Base-by-base conservation (phyloP, 495 filamentous ascomycete species). In the Durotheca rogersii region DNA sequence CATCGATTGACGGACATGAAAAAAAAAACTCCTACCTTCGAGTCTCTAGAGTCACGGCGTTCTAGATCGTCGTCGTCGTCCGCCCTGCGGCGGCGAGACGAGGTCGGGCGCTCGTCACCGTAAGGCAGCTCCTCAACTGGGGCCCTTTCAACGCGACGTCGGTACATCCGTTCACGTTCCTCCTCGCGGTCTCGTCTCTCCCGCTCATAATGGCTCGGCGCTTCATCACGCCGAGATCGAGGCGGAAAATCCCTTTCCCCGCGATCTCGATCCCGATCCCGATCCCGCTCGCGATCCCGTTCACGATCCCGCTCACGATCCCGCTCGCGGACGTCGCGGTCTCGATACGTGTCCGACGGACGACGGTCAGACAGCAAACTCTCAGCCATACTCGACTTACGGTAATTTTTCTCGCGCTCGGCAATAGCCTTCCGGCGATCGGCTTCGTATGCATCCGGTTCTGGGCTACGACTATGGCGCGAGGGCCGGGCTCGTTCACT, bases 371-470 rank as follows among this genome's bases (percentile, higher is more conserved):
- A 74, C 7, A 82, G 69, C 23, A 81, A 69, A 45, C 73, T 78
- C 43, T 83, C 82, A 39, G 86, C 80, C 59, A 81, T 82, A 63
- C 81, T 85, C 35, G 78, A 72, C 66, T 91, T 92, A 61, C 87
- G 85, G 68, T 90, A 91, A 49, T 90, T 89, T 35, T 87, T 81
- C 68, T 95, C 90, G 20, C 90, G 85, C 56, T 92, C 88, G 18
- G 87, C 88, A 62, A 87, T 86, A 14, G 89, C 88, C 63, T 91
- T 89, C 48, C 86, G 82, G 36, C 90, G 84, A 61, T 95, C 90
- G 35, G 87, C 89, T 67, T 93, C 90, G 62, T 95, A 95, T 10
- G 87, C 82, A 64, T 96, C 88, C 18, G 79, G 80, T 64, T 96
- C 91, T 4, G 89, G 90, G 29, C 86, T 89, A 38, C 88, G 87